phyloP scores from a whole-genome alignment of 2,329 filamentous ascomycete genomes.

The Blastomyces emzantsi region DNA sequence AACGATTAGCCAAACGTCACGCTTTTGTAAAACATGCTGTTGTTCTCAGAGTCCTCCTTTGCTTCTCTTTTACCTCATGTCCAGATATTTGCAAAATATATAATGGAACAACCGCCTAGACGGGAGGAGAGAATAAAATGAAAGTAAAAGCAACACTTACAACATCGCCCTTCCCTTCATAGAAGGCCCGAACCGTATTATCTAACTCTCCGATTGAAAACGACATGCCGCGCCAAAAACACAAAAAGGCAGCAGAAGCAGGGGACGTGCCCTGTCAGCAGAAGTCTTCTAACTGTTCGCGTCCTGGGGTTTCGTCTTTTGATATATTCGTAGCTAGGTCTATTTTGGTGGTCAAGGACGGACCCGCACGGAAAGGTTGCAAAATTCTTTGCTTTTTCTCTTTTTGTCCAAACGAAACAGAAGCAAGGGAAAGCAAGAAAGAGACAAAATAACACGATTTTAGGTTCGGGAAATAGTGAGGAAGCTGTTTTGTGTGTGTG shows the following conservation, averaged over 20 bases:
- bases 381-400: no score
- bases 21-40: background rate
- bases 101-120: no score
- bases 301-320: background rate
- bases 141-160: slow-evolving; percentile 45
- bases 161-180: slow-evolving; percentile 89
- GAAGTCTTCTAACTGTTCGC: background rate
- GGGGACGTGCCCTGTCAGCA: slow-evolving; percentile 9
- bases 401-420: no score
- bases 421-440: background rate
- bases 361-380: no score
- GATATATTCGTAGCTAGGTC: background rate
- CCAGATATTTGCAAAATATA: no score
- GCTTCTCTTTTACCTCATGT: no score
- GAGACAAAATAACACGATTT: background rate
- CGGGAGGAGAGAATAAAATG: no score
- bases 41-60: background rate
- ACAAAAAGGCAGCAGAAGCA: slow-evolving; percentile 6
- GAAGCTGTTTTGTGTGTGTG: background rate
- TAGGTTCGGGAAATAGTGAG: background rate
- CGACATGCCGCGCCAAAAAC: slow-evolving; percentile 44
- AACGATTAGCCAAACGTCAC: slow-evolving; percentile 3
- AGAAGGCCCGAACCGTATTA: slow-evolving; percentile 91
- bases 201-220: slow-evolving; percentile 88
- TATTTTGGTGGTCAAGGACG: background rate